Conservation (phyloP, 2,329 filamentous ascomycete species). For the Escovopsis sp. region DNA sequence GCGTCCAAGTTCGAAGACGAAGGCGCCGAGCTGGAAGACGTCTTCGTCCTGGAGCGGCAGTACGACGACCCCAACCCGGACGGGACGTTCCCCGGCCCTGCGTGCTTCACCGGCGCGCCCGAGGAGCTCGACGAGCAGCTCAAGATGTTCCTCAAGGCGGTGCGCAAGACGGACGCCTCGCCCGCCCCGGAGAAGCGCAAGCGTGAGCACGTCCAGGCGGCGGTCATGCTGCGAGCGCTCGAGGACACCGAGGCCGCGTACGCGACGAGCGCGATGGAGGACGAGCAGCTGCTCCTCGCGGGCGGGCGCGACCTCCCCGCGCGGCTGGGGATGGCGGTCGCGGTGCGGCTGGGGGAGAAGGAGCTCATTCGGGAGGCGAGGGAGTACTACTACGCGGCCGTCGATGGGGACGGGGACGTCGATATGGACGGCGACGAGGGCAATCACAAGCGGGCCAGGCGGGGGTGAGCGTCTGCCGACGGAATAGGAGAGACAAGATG, state of each 20-base stretch:
- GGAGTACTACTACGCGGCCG: constrained; percentile 10
- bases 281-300: constrained; percentile 21
- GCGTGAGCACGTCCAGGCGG: constrained; percentile 30
- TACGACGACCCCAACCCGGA: constrained; percentile 35
- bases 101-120: constrained; percentile 28
- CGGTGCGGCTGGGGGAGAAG: constrained; percentile 61
- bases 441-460: constrained; percentile 16
- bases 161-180: constrained; percentile 29
- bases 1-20: constrained; percentile 26
- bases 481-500: neutral
- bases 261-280: constrained; percentile 25
- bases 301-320: constrained; percentile 10
- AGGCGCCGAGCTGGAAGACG: constrained; percentile 52
- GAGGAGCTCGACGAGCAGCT: constrained; percentile 38
- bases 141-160: constrained; percentile 32
- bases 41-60: constrained; percentile 52
- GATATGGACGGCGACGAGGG: constrained; percentile 8
- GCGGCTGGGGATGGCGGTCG: constrained; percentile 44
- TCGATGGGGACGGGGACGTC: constrained; percentile 6
- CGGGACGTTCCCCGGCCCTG: constrained; percentile 27
- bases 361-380: constrained; percentile 44
- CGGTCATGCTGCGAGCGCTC: constrained; percentile 25
- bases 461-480: too few species aligned
- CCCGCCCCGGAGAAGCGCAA: constrained; percentile 33
- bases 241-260: constrained; percentile 26